Percentiles rank a stretch among this genome's conserved stretches.
These are phyloP conservation scores for Leccinum disarticulatum DNA, from an alignment of 768 basidiomycete species.

Conservation along the genomic window DNA sequence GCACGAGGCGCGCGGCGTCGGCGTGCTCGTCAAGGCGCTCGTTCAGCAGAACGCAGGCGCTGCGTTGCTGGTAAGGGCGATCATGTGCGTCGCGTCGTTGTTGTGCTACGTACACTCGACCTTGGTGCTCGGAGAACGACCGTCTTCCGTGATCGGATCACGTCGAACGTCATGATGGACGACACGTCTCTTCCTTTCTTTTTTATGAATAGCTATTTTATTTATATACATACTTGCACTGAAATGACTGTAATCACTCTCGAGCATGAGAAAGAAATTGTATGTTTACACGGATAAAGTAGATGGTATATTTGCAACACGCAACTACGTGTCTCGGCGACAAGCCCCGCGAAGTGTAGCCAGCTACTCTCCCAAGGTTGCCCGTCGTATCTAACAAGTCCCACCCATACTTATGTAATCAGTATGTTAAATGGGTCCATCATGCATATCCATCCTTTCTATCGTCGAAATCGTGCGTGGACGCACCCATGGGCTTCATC, in stretches of 20 bases:
- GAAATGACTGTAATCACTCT: not conserved
- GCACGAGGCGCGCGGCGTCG: conserved; percentile 17
- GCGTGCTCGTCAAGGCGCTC: conserved; percentile 20
- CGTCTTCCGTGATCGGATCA: not conserved
- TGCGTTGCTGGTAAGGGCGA: conserved; percentile 10
- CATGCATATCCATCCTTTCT: conserved; percentile 18
- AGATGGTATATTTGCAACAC: conserved; percentile 4
- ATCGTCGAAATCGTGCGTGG: conserved; percentile 21
- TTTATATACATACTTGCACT: not conserved
- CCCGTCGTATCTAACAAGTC: conserved; percentile 12
- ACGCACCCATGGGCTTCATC: conserved; percentile 30
- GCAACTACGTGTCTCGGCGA: conserved; percentile 10
- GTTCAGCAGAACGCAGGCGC: conserved; percentile 14
- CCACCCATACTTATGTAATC: not conserved
- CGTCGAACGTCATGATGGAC: not conserved
- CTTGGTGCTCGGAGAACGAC: conserved; percentile 3
- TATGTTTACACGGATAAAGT: conserved; percentile 3
- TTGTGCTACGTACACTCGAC: conserved; percentile 6
- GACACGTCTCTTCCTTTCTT: no score
- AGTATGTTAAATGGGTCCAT: not conserved
- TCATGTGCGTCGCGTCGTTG: conserved; percentile 1
- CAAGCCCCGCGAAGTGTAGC: conserved; percentile 24
- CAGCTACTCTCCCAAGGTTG: conserved; percentile 30
- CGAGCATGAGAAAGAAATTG: not conserved
- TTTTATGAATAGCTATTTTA: not conserved